Evolutionary conservation across 192 early-diverging fungal species (phyloP).

Genomic region (Coemansia sp.): DNA sequence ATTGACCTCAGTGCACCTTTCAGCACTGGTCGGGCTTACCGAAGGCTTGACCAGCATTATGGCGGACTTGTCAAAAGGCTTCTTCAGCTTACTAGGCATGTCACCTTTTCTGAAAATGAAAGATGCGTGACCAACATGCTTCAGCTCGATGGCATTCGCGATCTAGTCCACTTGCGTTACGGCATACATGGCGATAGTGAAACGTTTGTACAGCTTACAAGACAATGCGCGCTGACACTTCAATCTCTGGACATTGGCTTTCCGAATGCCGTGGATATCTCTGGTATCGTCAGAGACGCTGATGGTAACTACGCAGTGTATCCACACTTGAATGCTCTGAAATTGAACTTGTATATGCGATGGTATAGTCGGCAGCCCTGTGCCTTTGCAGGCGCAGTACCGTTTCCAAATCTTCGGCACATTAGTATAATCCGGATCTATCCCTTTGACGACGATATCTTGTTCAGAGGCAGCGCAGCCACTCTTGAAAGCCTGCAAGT

Average conservation of each 20-base stretch:
- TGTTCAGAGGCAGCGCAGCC: not conserved
- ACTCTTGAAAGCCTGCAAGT: not conserved
- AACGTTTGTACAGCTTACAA: not conserved
- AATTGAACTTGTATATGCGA: not conserved
- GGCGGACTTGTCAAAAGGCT: not conserved
- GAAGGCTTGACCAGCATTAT: not conserved
- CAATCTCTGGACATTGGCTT: not conserved
- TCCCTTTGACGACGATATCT: too few species aligned
- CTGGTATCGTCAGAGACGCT: not conserved
- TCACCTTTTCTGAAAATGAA: not conserved
- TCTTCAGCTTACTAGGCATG: not conserved
- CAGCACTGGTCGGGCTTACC: too few species aligned
- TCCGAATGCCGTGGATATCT: too few species aligned
- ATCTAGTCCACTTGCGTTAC: not conserved
- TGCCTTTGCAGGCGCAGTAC: not conserved
- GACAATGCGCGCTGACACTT: not conserved
- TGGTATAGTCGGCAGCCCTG: too few species aligned
- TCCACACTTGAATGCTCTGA: not conserved
- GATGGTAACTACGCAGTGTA: not conserved
- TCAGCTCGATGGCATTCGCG: not conserved
- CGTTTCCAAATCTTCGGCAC: not conserved
- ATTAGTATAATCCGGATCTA: not conserved
- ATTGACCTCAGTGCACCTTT: too few species aligned
- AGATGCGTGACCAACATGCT: not conserved
- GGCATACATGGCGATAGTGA: not conserved